Evolutionary conservation across 2,329 filamentous ascomycete genomes (phyloP).

Genomic region (Colletotrichum sublineola): DNA sequence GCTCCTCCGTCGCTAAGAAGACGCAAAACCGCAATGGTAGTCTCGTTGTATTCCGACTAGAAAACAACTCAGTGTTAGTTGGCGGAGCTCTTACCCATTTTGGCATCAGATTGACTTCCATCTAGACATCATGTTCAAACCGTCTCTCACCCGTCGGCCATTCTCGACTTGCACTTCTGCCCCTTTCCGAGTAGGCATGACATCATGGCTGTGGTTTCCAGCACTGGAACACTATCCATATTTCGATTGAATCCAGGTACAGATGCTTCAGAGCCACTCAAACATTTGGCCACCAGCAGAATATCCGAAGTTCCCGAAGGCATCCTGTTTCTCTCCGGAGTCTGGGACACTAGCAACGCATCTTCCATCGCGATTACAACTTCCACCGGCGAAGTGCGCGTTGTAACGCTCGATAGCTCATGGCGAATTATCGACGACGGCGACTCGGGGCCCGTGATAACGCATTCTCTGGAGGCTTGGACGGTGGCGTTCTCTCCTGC

Average conservation of each 20-base stretch:
- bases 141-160: conserved; percentile 74
- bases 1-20: conserved; percentile 48
- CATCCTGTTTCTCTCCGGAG: conserved; percentile 78
- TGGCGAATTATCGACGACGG: conserved; percentile 54
- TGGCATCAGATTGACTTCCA: not conserved
- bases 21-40: conserved; percentile 79
- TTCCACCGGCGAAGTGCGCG: conserved; percentile 73
- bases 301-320: conserved; percentile 66
- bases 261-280: conserved; percentile 51
- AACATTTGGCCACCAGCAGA: conserved; percentile 59
- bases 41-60: conserved; percentile 74
- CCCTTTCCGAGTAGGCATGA: conserved; percentile 59
- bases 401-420: conserved; percentile 63
- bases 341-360: conserved; percentile 74
- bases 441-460: conserved; percentile 56
- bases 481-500: conserved; percentile 71
- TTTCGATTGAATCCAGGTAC: conserved; percentile 65
- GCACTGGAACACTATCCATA: conserved; percentile 77
- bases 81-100: not conserved
- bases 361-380: conserved; percentile 77
- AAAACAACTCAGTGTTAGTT: conserved; percentile 68
- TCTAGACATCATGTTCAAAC: conserved; percentile 70
- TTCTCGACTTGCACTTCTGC: conserved; percentile 89
- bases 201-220: conserved; percentile 81
- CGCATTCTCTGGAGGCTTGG: conserved; percentile 79